These are phyloP conservation scores for Coemansia sp. DNA, from an alignment of 192 early-diverging fungal genomes.

Conservation along the genomic window DNA sequence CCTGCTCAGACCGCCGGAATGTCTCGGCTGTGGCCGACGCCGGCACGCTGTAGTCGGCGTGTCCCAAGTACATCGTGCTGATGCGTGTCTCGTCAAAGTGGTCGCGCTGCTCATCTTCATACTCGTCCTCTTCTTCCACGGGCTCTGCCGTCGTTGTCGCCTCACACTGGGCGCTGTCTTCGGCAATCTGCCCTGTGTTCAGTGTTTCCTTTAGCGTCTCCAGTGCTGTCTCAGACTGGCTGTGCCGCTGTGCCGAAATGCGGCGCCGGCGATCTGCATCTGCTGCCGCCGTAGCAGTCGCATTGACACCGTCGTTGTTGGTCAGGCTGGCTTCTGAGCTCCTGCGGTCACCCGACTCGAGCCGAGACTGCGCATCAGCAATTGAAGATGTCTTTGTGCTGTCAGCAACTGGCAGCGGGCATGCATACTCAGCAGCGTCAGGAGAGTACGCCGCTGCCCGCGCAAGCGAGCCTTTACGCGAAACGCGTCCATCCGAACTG, in stretches of 20 bases:
- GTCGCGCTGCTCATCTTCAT: conserved; percentile 7
- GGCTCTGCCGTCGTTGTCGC: background rate
- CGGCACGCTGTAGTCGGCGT: conserved; percentile 34
- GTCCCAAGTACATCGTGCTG: conserved; percentile 1
- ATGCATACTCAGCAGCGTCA: background rate
- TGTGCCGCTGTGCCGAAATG: conserved; percentile 34
- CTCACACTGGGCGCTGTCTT: background rate
- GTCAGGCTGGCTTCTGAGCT: background rate
- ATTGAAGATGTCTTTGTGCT: background rate
- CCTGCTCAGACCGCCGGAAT: conserved; percentile 31
- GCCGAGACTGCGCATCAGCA: conserved; percentile 11
- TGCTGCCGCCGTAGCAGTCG: background rate
- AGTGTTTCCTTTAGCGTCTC: conserved; percentile 41
- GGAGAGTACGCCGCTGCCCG: conserved; percentile 1
- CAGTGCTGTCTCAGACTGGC: conserved; percentile 49
- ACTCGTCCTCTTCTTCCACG: background rate
- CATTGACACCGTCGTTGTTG: background rate
- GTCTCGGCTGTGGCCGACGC: conserved; percentile 31
- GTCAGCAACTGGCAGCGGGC: background rate
- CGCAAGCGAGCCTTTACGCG: conserved; percentile 42
- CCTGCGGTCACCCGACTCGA: conserved; percentile 16
- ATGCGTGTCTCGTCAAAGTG: conserved; percentile 7
- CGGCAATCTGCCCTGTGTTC: background rate
- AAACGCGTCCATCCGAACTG: conserved; percentile 30
- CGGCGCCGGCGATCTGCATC: conserved; percentile 2